phyloP scores from a whole-genome alignment of 768 basidiomycete genomes.

The Psilocybe azurescens region DNA sequence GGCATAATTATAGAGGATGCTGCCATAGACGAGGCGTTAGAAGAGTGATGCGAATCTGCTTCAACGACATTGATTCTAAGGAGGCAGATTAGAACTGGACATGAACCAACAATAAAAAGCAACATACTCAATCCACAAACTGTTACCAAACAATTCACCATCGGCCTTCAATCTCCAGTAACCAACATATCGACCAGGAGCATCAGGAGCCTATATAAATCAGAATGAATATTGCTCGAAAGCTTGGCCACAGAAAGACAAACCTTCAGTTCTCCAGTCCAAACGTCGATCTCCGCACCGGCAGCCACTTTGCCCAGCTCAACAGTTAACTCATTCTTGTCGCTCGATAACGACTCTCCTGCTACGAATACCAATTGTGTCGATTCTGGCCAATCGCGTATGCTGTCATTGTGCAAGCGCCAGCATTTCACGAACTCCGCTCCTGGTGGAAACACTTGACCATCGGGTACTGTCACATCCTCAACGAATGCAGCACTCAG shows the following conservation, averaged over 20 bases:
- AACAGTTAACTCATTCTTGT: conserved; percentile 19
- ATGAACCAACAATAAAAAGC: not conserved
- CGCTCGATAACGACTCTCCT: conserved; percentile 54
- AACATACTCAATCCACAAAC: conserved; percentile 81
- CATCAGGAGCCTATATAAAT: conserved; percentile 66
- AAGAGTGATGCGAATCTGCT: conserved; percentile 37
- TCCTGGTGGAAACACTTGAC: conserved; percentile 80
- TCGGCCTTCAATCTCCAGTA: conserved; percentile 78
- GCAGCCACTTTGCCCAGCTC: conserved; percentile 60
- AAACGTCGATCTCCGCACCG: conserved; percentile 66
- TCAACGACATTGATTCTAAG: conserved; percentile 73
- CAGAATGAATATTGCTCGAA: not conserved
- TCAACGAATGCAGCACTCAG: conserved; percentile 63
- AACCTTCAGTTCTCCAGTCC: conserved; percentile 79
- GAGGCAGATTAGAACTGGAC: conserved; percentile 5
- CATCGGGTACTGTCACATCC: conserved; percentile 76
- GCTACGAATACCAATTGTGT: conserved; percentile 76
- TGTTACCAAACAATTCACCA: conserved; percentile 70
- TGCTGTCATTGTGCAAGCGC: conserved; percentile 73
- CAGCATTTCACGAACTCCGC: conserved; percentile 89
- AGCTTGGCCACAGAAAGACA: conserved; percentile 24
- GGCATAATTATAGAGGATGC: conserved; percentile 49
- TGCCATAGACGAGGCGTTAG: conserved; percentile 56
- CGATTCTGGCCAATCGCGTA: conserved; percentile 64
- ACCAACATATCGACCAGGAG: conserved; percentile 72